Conservation (phyloP, 352 stramenopile species). For the Blastocystis sp. region DNA sequence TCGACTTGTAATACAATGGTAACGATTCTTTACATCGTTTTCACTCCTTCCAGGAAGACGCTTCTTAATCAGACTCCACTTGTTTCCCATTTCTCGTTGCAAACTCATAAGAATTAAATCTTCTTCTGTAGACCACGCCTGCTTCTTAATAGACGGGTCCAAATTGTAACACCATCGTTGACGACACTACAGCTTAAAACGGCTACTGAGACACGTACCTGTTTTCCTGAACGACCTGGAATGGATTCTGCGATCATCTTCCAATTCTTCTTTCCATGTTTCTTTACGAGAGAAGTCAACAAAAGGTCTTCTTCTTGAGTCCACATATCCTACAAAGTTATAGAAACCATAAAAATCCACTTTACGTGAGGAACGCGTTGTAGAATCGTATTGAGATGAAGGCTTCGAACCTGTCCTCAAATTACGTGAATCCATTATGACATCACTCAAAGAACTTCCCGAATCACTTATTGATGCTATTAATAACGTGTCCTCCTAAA, state of each 20-base stretch:
- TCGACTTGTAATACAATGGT: not conserved
- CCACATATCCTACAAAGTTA: slow-evolving; percentile 72
- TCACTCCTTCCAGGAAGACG: slow-evolving; percentile 83
- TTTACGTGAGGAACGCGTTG: not conserved
- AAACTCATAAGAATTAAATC: slow-evolving; percentile 81
- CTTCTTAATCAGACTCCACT: slow-evolving; percentile 85
- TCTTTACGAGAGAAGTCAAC: slow-evolving; percentile 78
- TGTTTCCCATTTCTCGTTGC: slow-evolving; percentile 82
- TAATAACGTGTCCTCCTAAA: too few species aligned
- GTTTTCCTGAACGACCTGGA: slow-evolving; percentile 79
- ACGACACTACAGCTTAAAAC: slow-evolving; percentile 72
- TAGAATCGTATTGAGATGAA: too few species aligned
- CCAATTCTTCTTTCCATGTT: slow-evolving; percentile 85
- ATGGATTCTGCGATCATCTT: slow-evolving; percentile 81
- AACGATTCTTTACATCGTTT: slow-evolving; percentile 89
- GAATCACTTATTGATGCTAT: too few species aligned
- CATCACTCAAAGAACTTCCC: too few species aligned
- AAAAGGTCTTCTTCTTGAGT: slow-evolving; percentile 81
- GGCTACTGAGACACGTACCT: slow-evolving; percentile 76
- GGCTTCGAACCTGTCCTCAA: too few species aligned
- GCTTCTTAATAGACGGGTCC: slow-evolving; percentile 77
- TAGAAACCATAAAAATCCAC: not conserved
- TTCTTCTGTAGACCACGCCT: slow-evolving; percentile 84
- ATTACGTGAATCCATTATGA: too few species aligned
- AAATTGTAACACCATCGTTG: slow-evolving; percentile 80